Evolutionary conservation across 2,329 filamentous ascomycete genomes (phyloP).

Genomic region (Uncinocarpus reesii): DNA sequence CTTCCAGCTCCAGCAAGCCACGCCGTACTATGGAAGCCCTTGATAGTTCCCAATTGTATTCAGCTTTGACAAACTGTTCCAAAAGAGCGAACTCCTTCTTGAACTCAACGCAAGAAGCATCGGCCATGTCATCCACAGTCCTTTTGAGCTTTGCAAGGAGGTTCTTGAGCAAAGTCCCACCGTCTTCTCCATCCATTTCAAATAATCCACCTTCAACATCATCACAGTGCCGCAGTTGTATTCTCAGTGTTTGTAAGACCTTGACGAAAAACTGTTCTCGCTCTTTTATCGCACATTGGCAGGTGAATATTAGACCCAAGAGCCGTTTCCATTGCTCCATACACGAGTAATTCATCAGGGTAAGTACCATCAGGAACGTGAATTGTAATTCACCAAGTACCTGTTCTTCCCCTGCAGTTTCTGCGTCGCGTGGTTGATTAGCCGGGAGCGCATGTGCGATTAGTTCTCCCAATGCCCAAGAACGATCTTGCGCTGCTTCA

Average conservation of each 20-base stretch:
- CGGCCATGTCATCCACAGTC: constrained; percentile 33
- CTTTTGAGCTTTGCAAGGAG: constrained; percentile 45
- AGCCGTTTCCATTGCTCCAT: constrained; percentile 56
- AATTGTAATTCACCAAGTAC: constrained; percentile 53
- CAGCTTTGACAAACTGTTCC: constrained; percentile 44
- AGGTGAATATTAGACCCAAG: constrained; percentile 48
- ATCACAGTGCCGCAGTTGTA: constrained; percentile 47
- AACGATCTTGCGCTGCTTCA: constrained; percentile 51
- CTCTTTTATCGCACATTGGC: constrained; percentile 41
- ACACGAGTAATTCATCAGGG: constrained; percentile 56
- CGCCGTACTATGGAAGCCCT: constrained; percentile 44
- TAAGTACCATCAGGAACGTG: constrained; percentile 52
- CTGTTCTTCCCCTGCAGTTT: constrained; percentile 27
- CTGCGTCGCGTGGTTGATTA: constrained; percentile 25
- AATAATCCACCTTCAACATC: constrained; percentile 54
- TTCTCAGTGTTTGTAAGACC: constrained; percentile 40
- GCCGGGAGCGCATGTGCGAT: constrained; percentile 29
- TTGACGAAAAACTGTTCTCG: constrained; percentile 44
- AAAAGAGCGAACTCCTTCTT: constrained; percentile 46
- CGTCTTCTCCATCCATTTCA: constrained; percentile 45
- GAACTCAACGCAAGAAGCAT: constrained; percentile 30
- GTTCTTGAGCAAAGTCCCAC: constrained; percentile 43
- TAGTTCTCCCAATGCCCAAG: constrained; percentile 50
- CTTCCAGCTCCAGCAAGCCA: constrained; percentile 52
- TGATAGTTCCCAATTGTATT: constrained; percentile 50